These are phyloP conservation scores for Takashimella koratensis DNA, from an alignment of 1,284 basidiomycete genomes.

Conservation along the genomic window DNA sequence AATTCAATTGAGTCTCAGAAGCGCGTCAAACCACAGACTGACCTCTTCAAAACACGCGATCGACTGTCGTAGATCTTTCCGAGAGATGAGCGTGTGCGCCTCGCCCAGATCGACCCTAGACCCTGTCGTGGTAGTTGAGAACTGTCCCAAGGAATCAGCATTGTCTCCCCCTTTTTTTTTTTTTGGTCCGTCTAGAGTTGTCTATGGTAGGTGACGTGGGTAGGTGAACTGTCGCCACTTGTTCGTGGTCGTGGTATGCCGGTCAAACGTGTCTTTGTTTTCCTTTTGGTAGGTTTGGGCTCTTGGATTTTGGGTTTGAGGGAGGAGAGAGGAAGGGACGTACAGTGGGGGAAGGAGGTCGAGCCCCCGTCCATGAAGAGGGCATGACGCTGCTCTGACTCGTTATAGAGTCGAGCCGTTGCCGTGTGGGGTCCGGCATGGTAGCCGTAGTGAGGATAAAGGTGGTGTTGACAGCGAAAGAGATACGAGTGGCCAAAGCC, in stretches of 20 bases:
- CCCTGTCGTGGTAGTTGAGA: conserved; percentile 46
- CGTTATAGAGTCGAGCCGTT: conserved; percentile 29
- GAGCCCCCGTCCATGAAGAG: conserved; percentile 20
- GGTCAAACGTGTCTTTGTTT: too few relatives aligned
- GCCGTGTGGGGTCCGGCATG: conserved; percentile 7
- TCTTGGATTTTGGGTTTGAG: too few relatives aligned
- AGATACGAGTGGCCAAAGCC: background rate
- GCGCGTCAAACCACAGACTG: conserved; percentile 1
- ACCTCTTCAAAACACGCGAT: conserved; percentile 48
- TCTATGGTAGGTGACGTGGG: too few relatives aligned
- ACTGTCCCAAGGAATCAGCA: conserved; percentile 25
- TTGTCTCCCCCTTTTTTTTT: too few relatives aligned
- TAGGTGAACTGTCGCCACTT: too few relatives aligned
- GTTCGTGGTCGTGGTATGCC: too few relatives aligned
- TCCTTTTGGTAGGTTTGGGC: too few relatives aligned
- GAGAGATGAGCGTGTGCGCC: conserved; percentile 41
- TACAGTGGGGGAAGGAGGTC: conserved; percentile 36
- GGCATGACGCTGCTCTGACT: conserved; percentile 18
- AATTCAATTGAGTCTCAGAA: background rate
- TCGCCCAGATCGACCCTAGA: conserved; percentile 43
- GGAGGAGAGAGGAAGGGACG: conserved; percentile 9
- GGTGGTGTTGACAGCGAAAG: background rate
- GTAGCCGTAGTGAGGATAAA: background rate
- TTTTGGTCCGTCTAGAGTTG: too few relatives aligned
- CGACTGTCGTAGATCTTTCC: conserved; percentile 45